Base-by-base conservation (phyloP, 306 rosid species). In the Medicago arabica region DNA sequence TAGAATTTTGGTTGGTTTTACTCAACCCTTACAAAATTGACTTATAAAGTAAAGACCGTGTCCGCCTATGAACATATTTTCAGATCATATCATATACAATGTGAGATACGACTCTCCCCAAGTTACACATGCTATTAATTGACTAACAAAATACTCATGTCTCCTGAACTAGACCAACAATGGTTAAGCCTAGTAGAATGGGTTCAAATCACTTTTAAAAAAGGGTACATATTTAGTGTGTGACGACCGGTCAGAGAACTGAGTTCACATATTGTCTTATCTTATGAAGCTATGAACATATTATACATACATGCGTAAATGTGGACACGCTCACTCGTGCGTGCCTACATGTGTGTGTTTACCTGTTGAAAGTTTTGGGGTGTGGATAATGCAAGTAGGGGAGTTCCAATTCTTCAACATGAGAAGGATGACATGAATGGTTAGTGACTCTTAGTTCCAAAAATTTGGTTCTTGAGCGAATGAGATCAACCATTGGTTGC, bases 341-440 rank as follows among this genome's bases (percentile, higher is more conserved):
- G 38, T 34, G 38, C 38, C 7, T 7, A 34, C 38, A 34, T 3
- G 49, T 43, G 55, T 53, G 34, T 19, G 62, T 57, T 57, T 15
- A 80, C 92, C 96, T 87, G 73, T 55, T 39, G 72, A 67, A 87
- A 50, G 90, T 86, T 53, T 59, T 69, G 23, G 96, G 92, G 28
- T 83, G 40, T 58, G 92, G 96, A 71, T 78, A 90, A 65, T 90
- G 88, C 77, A 87, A 74, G 63, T 80, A 86, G 9, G 83, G 84
- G 21, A 82, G 21, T 82, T 85, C 91, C 23, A 64, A 78, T 75
- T 64, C 63, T 55, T 82, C 72, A 7, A 78, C 55, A 36, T 1
- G 14, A 8, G 86, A 38, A 80, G 73, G 68, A 23, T 43, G 71
- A 54, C 91, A 87, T 18, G 80, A 71, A 11, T 65, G 79, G n/a